phyloP scores from a whole-genome alignment of 805 yeast species.

The Jamesozyma rosinii region DNA sequence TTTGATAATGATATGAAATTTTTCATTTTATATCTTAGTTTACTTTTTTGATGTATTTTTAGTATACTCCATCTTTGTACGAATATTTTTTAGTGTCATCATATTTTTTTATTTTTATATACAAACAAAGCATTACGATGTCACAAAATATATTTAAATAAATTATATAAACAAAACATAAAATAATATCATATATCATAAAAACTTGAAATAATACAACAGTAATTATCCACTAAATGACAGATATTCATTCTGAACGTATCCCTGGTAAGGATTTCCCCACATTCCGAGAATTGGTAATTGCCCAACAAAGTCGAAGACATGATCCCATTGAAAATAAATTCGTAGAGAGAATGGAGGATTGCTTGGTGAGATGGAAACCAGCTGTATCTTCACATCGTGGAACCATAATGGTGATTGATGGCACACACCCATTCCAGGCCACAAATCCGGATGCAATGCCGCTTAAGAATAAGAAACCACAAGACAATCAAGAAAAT shows the following conservation, averaged over 20 bases:
- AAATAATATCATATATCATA: too few relatives aligned
- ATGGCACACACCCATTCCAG: constrained; percentile 26
- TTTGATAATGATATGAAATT: too few relatives aligned
- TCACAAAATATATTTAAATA: too few relatives aligned
- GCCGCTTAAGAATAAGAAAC: too few relatives aligned
- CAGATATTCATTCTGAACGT: neutral
- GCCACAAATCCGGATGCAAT: neutral
- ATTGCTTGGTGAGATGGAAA: constrained; percentile 22
- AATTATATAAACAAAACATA: too few relatives aligned
- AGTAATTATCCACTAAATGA: neutral
- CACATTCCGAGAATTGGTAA: constrained; percentile 22
- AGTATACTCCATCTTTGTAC: too few relatives aligned
- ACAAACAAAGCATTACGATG: too few relatives aligned
- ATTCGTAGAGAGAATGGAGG: constrained; percentile 22
- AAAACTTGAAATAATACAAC: too few relatives aligned
- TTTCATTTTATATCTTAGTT: too few relatives aligned
- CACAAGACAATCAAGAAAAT: neutral
- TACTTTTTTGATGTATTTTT: too few relatives aligned
- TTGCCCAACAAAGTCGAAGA: constrained; percentile 19
- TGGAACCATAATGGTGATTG: constrained; percentile 20
- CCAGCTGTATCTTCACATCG: constrained; percentile 20
- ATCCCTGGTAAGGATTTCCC: constrained; percentile 6
- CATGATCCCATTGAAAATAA: constrained; percentile 10
- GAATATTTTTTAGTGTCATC: too few relatives aligned
- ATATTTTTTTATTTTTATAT: too few relatives aligned